Percentiles rank a stretch among this genome's conserved stretches.
These are phyloP conservation scores for Aspergillus ruber DNA, from an alignment of 2,329 filamentous ascomycete genomes.

Conservation along the genomic window DNA sequence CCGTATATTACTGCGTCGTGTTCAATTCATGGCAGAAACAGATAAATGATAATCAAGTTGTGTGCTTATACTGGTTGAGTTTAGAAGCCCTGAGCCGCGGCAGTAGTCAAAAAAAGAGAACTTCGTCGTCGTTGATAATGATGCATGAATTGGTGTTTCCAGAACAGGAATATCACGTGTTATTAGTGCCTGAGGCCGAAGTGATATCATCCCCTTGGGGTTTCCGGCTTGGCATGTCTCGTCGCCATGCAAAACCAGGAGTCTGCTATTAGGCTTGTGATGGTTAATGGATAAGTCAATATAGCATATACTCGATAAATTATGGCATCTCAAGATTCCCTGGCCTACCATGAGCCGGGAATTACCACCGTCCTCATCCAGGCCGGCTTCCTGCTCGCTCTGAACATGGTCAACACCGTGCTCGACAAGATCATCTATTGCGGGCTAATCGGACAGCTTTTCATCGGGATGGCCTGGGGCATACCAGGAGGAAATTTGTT, in stretches of 20 bases:
- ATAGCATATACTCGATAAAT: neutral
- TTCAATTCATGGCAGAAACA: neutral
- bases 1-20: neutral
- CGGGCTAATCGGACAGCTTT: slow-evolving; percentile 64
- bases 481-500: slow-evolving; percentile 60
- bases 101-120: neutral
- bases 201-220: neutral
- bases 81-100: neutral
- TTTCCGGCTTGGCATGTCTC: too few relatives aligned
- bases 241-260: too few relatives aligned
- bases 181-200: neutral
- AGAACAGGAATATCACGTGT: neutral
- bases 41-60: neutral
- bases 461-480: slow-evolving; percentile 65
- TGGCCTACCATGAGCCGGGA: slow-evolving; percentile 58
- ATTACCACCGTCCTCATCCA: slow-evolving; percentile 55
- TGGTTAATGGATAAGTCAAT: too few relatives aligned
- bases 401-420: slow-evolving; percentile 53
- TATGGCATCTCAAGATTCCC: neutral
- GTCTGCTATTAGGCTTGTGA: too few relatives aligned
- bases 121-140: neutral
- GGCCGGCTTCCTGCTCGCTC: slow-evolving; percentile 55
- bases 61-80: neutral
- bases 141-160: neutral
- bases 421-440: slow-evolving; percentile 60